Conservation (phyloP, 768 basidiomycete species). For the Nevesoporus exiguus region DNA sequence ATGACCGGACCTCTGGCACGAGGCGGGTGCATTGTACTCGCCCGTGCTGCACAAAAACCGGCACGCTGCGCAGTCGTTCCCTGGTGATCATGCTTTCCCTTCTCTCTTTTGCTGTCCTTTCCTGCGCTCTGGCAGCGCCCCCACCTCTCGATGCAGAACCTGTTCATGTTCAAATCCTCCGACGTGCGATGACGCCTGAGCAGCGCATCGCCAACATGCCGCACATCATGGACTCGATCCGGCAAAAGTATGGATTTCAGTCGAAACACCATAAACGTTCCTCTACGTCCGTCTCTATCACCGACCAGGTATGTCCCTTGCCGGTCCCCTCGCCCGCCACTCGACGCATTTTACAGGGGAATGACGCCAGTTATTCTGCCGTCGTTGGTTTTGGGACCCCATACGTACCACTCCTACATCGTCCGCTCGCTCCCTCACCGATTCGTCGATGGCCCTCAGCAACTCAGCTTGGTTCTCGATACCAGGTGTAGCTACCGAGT, state of each 20-base stretch:
- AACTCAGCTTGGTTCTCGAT: constrained; percentile 80
- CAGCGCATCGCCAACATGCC: constrained; percentile 35
- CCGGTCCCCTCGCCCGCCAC: too few relatives aligned
- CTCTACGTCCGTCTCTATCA: constrained; percentile 37
- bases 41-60: not conserved
- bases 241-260: constrained; percentile 46
- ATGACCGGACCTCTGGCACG: too few relatives aligned
- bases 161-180: constrained; percentile 45
- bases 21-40: too few relatives aligned
- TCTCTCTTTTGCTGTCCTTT: constrained; percentile 27
- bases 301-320: constrained; percentile 47
- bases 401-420: constrained; percentile 38
- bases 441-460: constrained; percentile 46
- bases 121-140: constrained; percentile 31
- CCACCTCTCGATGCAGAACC: constrained; percentile 37
- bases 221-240: constrained; percentile 40
- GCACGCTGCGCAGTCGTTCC: not conserved
- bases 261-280: constrained; percentile 26
- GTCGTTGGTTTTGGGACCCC: constrained; percentile 57
- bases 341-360: constrained; percentile 32
- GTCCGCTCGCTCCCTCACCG: not conserved
- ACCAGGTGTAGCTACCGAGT: too few relatives aligned
- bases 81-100: constrained; percentile 17
- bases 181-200: constrained; percentile 27
- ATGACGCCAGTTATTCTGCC: constrained; percentile 59